Evolutionary conservation across 768 basidiomycete genomes (phyloP).

Genomic region (Boletales sp.): DNA sequence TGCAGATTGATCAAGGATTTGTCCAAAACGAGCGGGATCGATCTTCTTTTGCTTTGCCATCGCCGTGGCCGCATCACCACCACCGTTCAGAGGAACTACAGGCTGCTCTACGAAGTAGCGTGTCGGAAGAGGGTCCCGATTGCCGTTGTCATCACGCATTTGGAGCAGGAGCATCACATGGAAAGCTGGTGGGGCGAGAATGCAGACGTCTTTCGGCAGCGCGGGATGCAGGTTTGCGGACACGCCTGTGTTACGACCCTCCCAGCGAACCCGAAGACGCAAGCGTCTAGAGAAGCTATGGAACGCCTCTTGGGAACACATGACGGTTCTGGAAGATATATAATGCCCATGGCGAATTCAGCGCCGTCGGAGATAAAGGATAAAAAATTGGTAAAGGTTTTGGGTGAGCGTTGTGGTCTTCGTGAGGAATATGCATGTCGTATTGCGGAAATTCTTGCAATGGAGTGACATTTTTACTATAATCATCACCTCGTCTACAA

Average conservation of each 20-base stretch:
- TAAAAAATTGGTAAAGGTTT: neutral
- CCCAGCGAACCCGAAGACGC: neutral
- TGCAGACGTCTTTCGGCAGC: neutral
- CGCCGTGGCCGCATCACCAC: neutral
- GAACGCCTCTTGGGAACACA: neutral
- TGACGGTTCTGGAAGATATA: neutral
- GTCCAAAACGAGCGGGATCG: neutral
- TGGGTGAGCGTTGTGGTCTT: neutral
- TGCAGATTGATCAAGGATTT: neutral
- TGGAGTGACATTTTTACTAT: neutral
- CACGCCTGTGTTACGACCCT: neutral
- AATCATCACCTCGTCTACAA: too few species aligned
- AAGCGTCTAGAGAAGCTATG: neutral
- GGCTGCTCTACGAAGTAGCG: neutral
- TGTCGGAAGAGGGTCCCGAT: neutral
- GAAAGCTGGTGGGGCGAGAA: slow-evolving; percentile 1
- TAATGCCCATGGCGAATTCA: neutral
- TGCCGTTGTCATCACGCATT: neutral
- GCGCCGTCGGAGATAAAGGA: neutral
- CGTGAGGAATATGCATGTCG: neutral
- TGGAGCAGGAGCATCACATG: neutral
- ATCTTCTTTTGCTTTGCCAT: slow-evolving; percentile 1
- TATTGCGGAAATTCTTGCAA: neutral
- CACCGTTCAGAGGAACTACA: neutral
- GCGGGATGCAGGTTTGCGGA: neutral